Evolutionary conservation across 23 red algal genomes (phyloP), one percentile per base, ranked within the genome.

Genomic region (Gracilaria vermiculophylla): DNA sequence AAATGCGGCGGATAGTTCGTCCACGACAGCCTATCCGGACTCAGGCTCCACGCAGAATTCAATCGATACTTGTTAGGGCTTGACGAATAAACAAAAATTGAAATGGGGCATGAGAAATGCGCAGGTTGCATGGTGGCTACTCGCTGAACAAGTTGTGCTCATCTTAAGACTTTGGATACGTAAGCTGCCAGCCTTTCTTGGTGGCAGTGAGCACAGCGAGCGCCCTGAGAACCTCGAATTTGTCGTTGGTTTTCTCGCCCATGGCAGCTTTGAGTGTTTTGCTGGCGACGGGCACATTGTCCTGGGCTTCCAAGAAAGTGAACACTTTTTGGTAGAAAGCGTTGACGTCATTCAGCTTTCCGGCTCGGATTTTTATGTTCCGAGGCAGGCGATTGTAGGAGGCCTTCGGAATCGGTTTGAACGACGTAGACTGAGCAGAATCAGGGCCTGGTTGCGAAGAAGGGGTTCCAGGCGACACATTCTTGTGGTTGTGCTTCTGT

Each of bases 301-400:
- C 50, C 34, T 45, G 47, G 5, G 67, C 17, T 19, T 73, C 17
- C 31, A 88, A 50, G 31, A 88, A 66, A 35, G 44, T 60, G 19
- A 66, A 88, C 37, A 88, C 84, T 53, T 88, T 73, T 65, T 88
- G 50, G 37, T 88, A 88, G 56, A 88, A 88, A 16, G 66, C 50
- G 35, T 88, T 88, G 16, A 88, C 74, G 34, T 76, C 84, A 17
- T 11, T 20, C 15, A 88, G 53, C 84, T 77, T 88, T 27, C 84
- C 84, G 4, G 84, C 84, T 10, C 58, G 66, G 32, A 88, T 78
- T 44, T 88, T 88, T 12, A 88, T 61, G 53, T 88, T 88, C 8
- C 84, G 62, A 23, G 84, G 84, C 50, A 88, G 35, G 23, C 84
- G 65, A 55, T 88, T 88, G 35, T 88, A 88, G 13, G 69, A 67